Conservation (phyloP, 2,329 filamentous ascomycete species). For the Phyllosticta ampelicida region DNA sequence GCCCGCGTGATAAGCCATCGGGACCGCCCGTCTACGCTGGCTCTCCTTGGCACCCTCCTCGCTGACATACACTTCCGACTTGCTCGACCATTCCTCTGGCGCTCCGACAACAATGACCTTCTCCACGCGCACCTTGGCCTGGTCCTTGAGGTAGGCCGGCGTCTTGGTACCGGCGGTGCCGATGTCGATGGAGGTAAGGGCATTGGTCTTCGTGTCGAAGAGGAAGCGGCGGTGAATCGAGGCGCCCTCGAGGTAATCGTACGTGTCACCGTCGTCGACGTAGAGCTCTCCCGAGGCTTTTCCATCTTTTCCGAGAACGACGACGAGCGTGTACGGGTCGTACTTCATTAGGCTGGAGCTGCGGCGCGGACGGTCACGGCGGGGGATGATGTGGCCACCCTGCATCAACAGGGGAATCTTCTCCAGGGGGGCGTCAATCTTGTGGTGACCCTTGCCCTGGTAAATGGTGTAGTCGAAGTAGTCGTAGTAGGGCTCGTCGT, state of each 20-base stretch:
- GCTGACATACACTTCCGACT: constrained; percentile 52
- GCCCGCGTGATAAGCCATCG: constrained; percentile 48
- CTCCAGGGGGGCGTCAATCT: constrained; percentile 67
- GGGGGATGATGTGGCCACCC: constrained; percentile 82
- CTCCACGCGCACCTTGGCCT: constrained; percentile 69
- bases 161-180: constrained; percentile 43
- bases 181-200: constrained; percentile 60
- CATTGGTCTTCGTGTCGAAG: constrained; percentile 44
- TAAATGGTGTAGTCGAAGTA: constrained; percentile 82
- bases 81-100: constrained; percentile 58
- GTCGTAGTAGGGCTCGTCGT: constrained; percentile 84
- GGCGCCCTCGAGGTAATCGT: constrained; percentile 73
- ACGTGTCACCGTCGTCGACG: constrained; percentile 86
- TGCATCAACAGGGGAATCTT: constrained; percentile 86
- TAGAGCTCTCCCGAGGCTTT: constrained; percentile 77
- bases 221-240: constrained; percentile 78
- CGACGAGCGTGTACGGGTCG: constrained; percentile 87
- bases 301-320: constrained; percentile 57
- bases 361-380: constrained; percentile 76
- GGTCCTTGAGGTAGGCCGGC: constrained; percentile 65
- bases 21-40: constrained; percentile 36
- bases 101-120: constrained; percentile 77
- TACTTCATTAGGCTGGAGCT: constrained; percentile 83
- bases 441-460: constrained; percentile 61
- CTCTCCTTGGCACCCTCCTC: constrained; percentile 44